phyloP scores from a whole-genome alignment of 768 basidiomycete genomes.

The Agrocybe pediades region DNA sequence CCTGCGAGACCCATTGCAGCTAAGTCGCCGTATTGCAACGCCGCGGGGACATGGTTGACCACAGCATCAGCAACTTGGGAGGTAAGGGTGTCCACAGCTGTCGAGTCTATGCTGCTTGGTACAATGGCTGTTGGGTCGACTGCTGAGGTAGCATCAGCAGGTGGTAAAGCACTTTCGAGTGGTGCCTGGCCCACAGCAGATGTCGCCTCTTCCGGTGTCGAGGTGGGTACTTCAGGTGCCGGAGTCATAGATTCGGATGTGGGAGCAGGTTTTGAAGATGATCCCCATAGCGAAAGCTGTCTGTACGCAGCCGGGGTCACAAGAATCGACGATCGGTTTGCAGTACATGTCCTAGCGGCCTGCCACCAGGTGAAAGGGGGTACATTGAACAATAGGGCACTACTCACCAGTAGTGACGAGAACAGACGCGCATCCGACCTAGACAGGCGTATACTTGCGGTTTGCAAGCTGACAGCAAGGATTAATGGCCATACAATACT shows the following conservation, averaged over 20 bases:
- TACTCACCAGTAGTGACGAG: constrained; percentile 10
- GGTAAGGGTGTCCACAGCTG: constrained; percentile 1
- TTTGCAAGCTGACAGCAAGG: not conserved
- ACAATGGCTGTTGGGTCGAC: not conserved
- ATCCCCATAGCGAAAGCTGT: constrained; percentile 12
- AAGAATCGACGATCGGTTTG: not conserved
- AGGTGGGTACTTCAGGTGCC: not conserved
- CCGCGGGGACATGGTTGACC: constrained; percentile 37
- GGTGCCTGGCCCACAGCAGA: not conserved
- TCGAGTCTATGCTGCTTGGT: constrained; percentile 13
- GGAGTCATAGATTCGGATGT: not conserved
- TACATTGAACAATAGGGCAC: not conserved
- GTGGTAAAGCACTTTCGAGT: not conserved
- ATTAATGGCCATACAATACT: not conserved
- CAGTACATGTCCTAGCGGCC: constrained; percentile 3
- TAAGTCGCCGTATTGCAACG: constrained; percentile 70
- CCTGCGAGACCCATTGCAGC: constrained; percentile 63
- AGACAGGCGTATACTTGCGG: not conserved
- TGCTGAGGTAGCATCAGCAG: not conserved
- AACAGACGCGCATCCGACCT: constrained; percentile 6
- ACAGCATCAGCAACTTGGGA: constrained; percentile 26
- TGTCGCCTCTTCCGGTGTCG: not conserved
- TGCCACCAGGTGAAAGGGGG: not conserved
- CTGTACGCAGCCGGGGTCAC: not conserved
- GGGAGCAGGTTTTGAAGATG: constrained; percentile 4